Base-by-base conservation (phyloP, 2,329 filamentous ascomycete species). In the Paradendryphiella salina region DNA sequence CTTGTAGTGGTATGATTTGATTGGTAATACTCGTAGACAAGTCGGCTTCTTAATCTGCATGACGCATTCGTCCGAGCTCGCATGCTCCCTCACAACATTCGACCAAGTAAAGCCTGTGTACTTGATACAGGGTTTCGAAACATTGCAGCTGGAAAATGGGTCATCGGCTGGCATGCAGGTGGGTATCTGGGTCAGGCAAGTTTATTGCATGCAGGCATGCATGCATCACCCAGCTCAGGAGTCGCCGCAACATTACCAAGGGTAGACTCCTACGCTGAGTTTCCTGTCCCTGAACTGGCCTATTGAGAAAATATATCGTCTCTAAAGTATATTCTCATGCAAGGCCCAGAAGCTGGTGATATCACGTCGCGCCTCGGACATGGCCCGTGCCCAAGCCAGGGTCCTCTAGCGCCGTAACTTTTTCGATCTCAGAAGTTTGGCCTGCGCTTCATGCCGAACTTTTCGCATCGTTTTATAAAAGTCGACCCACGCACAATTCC, bases 321-420 rank as follows among this genome's bases (percentile, higher is more conserved):
- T 33, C 8, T n/a, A 32, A 2, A 15, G 31, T 15, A 2, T 15
- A 8, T 39, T 10, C 21, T 26, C 21, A 14, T 15, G 14, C 3
- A 14, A 11, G 13, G 13, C 17, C 26, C 28, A 42, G 18, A 32
- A 17, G 6, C 23, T 26, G 8, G 23, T 14, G 34, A 45, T 20
- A 20, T 31, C 42, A 32, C 26, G 26, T 46, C 39, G 39, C 39
- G 39, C n/a, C 17, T 33, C 39, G 9, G 18, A 29, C n/a, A 31
- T 33, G 46, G 34, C 6, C 43, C 3, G 48, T 51, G 48, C 48
- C 4, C 15, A 0, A 4, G 18, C 42, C 48, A 51, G 48, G 48
- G 48, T 41, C 23, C 40, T 37, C 43, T 51, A 51, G 48, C 48
- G 48, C 48, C 28, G 38, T 40, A 51, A 51, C 46, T 51, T 51